Conservation (phyloP, 2,329 filamentous ascomycete genomes). For the Cordyceps farinosa region DNA sequence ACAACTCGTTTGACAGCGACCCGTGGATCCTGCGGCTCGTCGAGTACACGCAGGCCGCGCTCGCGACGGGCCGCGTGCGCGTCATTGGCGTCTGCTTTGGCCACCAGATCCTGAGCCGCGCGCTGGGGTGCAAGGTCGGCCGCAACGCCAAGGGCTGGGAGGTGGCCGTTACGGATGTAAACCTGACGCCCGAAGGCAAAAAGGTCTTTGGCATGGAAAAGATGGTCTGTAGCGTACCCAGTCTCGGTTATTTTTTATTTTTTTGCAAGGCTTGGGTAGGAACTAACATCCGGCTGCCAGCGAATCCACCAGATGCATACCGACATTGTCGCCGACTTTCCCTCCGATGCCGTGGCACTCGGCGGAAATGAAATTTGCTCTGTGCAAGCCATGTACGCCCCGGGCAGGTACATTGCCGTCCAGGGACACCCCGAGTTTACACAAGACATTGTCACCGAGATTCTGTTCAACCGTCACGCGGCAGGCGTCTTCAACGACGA, state of each 20-base stretch:
- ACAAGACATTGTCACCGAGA: slow-evolving; percentile 64
- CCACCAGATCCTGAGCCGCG: slow-evolving; percentile 77
- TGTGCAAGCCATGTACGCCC: slow-evolving; percentile 76
- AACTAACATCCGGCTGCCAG: slow-evolving; percentile 34
- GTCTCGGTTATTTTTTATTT: neutral
- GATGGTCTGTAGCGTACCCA: slow-evolving; percentile 36
- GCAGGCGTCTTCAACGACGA: slow-evolving; percentile 68
- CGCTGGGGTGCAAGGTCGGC: slow-evolving; percentile 64
- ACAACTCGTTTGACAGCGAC: slow-evolving; percentile 69
- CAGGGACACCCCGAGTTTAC: slow-evolving; percentile 88
- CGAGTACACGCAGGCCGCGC: slow-evolving; percentile 58
- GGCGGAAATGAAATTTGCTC: slow-evolving; percentile 64
- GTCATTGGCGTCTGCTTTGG: slow-evolving; percentile 85
- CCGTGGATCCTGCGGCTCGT: slow-evolving; percentile 76
- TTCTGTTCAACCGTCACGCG: slow-evolving; percentile 61
- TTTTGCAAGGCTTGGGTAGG: too few relatives aligned
- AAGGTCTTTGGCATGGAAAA: slow-evolving; percentile 66
- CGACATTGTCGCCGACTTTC: slow-evolving; percentile 67
- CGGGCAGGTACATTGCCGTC: slow-evolving; percentile 65
- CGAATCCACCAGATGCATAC: slow-evolving; percentile 82
- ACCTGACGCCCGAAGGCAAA: slow-evolving; percentile 66
- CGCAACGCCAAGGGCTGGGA: slow-evolving; percentile 74
- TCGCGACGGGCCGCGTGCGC: slow-evolving; percentile 59
- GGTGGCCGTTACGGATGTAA: slow-evolving; percentile 66
- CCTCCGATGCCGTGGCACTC: slow-evolving; percentile 57